Conservation (phyloP, 2,329 filamentous ascomycete species). For the Chaetothyriales sp. region DNA sequence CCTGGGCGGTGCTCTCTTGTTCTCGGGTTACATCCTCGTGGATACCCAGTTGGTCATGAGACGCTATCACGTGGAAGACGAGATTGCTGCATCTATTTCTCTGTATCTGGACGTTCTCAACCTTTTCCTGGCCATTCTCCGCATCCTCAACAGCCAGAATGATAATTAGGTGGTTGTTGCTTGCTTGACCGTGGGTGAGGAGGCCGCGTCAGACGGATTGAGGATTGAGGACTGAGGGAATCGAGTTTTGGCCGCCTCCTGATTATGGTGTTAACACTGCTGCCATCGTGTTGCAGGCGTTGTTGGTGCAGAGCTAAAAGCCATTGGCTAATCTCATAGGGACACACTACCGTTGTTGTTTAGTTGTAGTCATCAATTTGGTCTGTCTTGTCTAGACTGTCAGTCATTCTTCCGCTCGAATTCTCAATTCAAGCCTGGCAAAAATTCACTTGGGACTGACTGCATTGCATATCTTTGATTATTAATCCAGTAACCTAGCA, state of each 20-base stretch:
- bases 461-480: no score
- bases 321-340: no score
- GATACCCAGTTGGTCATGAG: conserved; percentile 93
- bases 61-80: conserved; percentile 94
- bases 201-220: background rate
- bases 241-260: background rate
- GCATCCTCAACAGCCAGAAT: conserved; percentile 90
- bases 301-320: no score
- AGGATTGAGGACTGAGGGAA: background rate
- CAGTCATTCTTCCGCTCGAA: no score
- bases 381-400: no score
- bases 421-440: no score
- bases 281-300: no score
- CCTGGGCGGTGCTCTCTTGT: conserved; percentile 67
- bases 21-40: conserved; percentile 87
- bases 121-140: conserved; percentile 85
- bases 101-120: conserved; percentile 96
- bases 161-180: conserved; percentile 53
- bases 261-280: no score
- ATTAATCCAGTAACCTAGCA: no score
- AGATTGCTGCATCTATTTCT: conserved; percentile 89
- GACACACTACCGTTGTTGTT: no score
- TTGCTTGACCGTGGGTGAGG: background rate
- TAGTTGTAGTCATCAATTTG: no score
- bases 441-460: no score